These are phyloP conservation scores for Coniochaeta ligniaria DNA, from an alignment of 2,329 filamentous ascomycete species.

Conservation along the genomic window DNA sequence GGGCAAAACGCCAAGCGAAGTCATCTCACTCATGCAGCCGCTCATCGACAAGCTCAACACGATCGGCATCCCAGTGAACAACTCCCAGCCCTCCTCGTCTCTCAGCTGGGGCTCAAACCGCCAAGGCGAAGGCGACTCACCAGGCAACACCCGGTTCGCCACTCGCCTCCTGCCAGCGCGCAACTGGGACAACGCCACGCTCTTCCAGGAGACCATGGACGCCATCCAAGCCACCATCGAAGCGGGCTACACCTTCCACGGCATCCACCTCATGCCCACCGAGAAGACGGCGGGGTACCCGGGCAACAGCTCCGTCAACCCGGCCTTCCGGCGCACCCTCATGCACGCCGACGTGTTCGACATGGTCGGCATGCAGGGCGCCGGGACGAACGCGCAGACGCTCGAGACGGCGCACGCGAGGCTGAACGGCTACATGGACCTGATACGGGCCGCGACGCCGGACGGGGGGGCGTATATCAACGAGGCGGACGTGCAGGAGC, in stretches of 20 bases:
- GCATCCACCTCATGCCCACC: slow-evolving; percentile 22
- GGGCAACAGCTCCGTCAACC: slow-evolving; percentile 10
- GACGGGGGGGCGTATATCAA: slow-evolving; percentile 27
- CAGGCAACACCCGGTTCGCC: slow-evolving; percentile 14
- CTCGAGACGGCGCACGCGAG: slow-evolving; percentile 5
- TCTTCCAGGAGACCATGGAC: slow-evolving; percentile 17
- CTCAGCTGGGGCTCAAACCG: slow-evolving; percentile 4
- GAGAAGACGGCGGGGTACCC: slow-evolving; percentile 12
- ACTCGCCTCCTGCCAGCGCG: slow-evolving; percentile 27
- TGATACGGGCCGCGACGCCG: slow-evolving; percentile 18
- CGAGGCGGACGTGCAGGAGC: slow-evolving; percentile 31
- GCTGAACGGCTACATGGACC: slow-evolving; percentile 9
- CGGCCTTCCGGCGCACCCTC: slow-evolving; percentile 8
- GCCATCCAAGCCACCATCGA: slow-evolving; percentile 24
- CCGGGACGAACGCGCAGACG: slow-evolving; percentile 2
- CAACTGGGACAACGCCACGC: slow-evolving; percentile 18
- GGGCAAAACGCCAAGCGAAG: slow-evolving; percentile 12
- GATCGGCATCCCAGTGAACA: slow-evolving; percentile 19
- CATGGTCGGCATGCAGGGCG: slow-evolving; percentile 5
- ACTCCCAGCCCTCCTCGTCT: slow-evolving; percentile 8
- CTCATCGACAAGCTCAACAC: slow-evolving; percentile 21
- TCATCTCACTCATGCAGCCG: slow-evolving; percentile 22
- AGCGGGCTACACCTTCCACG: slow-evolving; percentile 25
- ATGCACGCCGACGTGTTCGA: slow-evolving; percentile 16
- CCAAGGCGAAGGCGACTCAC: slow-evolving; percentile 7